Base-by-base conservation (phyloP, 2,329 filamentous ascomycete genomes). In the Diaporthe citri region DNA sequence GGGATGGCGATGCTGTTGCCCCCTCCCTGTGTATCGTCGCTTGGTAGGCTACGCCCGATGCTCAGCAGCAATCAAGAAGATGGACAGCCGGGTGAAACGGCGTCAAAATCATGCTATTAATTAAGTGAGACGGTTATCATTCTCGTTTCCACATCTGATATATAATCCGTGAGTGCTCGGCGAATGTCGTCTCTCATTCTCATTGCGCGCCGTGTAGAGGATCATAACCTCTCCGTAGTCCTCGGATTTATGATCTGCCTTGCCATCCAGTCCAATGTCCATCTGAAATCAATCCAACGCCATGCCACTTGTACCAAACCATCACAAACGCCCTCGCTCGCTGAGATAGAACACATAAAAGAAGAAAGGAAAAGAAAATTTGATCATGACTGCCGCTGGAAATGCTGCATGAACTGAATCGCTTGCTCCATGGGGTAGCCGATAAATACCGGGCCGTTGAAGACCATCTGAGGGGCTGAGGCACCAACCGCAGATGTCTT, bases 361-460 rank as follows among this genome's bases (percentile, higher is more conserved):
- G n/a, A 25, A n/a, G 51, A 48, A 72, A 48, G 39, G 46, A 25
- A 25, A 52, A 77, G 72, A 76, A 74, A 36, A n/a, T n/a, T 51
- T 71, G 39, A 75, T 75, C 62, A 52, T 64, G 62, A 59, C 25
- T 77, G 79, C 78, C 77, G 79, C 82, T 86, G 87, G 75, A 87
- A 89, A 73, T 91, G 88, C 78, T 93, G 92, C 86, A 97, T 89
- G 70, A 97, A 89, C 72, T 90, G 88, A 34, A 94, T 90, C n/a
- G 94, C 94, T 81, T 97, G 93, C 75, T 97, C 94, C 76, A 95
- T 90, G 13, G 93, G 92, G 80, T 98, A 98, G 0, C 96, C 96
- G 79, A 98, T 95, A 81, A 98, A 98, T 0, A 98, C 95, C 0
- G 96, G 96, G 0, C 96, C 96, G 12, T 94, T 97, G 81, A 98